Base-by-base conservation (phyloP, 2,329 filamentous ascomycete species). In the Nemania serpens region DNA sequence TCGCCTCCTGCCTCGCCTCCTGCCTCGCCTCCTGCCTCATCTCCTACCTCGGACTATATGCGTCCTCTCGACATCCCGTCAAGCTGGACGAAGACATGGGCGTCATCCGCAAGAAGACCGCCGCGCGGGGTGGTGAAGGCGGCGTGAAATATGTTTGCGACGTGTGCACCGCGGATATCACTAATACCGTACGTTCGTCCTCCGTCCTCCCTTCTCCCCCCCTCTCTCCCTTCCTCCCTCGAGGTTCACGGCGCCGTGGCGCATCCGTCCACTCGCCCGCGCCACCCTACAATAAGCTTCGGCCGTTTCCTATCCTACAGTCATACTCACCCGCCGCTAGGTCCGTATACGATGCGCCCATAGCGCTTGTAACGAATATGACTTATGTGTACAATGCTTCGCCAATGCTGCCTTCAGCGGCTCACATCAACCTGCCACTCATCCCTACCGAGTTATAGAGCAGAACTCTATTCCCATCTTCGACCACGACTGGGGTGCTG, bases 401-500 rank as follows among this genome's bases (percentile, higher is more conserved):
- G 84, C 91, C 36, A 88, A 90, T 66, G 94, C 92, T 65, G 86
- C 91, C 70, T 82, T 85, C 47, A 91, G 91, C 64, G 91, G 91
- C 69, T 88, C 90, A 58, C 95, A 99, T 75, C 88, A 96, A 67
- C 94, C 95, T 7, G 84, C 88, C 5, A 91, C 90, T 12, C 95
- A 99, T 77, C 82, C 91, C 13, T 99, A 89, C 75, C 90, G 91
- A 65, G 95, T 99, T 36, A 97, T 99, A 67, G 95, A 99, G 75
- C 95, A 98, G 72, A 97, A 99, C 73, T 97, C 94, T 0, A 96
- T 99, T 51, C 95, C 95, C 1, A 98, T 99, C 60, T 99, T 96
- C 71, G 89, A 93, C 67, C 85, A 87, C 59, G 93, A 97, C 72
- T 99, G 95, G 95, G 95, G 95, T 54, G 95, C 95, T 22, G 95